Base-by-base conservation (phyloP, 805 yeast genomes). In the Teunomyces atbi region DNA sequence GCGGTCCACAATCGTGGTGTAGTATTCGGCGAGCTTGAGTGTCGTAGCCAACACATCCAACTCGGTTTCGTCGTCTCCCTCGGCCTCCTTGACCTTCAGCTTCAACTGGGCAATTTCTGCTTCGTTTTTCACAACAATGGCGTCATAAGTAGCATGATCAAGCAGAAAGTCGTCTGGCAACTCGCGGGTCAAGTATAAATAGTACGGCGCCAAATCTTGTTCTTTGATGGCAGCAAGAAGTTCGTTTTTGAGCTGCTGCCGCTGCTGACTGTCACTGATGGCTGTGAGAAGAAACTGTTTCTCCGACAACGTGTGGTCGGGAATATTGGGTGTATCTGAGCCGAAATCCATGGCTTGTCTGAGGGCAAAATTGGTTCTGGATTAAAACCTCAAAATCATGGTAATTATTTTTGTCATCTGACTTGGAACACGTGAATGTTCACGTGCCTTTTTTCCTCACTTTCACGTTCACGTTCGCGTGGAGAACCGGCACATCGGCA, bases 231-330 rank as follows among this genome's bases (percentile, higher is more conserved):
- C 71, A 30, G 67, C 72, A 33, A 79, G 54, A 36, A 92, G 71
- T 40, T 76, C 76, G 41, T 64, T 56, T 30, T 60, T 55, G 45
- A 71, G 59, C 19, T 79, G 65, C 12, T 64, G 63, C 12, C 75
- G 77, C 56, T 76, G 79, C 57, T 65, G 50, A 16, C 47, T 49
- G 23, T 66, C 51, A 51, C 58, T 54, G 60, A 50, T 51, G 23
- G 73, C 65, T 29, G 73, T 70, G 48, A 87, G 72, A 43, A 81
- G 74, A 64, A 86, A 92, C 32, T 91, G 87, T 46, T 79, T 73
- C 60, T 89, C 91, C n/a, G 96, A 84, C 32, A 91, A 78, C 55
- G 74, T 76, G 68, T 86, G 85, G 63, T 91, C 90, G 23, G 98
- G 98, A 21, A 89, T 79, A 56, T 79, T 76, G 34, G 79, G 74